These are phyloP conservation scores for Solanum medicagineum DNA, from an alignment of 257 asterid species.

Conservation along the genomic window DNA sequence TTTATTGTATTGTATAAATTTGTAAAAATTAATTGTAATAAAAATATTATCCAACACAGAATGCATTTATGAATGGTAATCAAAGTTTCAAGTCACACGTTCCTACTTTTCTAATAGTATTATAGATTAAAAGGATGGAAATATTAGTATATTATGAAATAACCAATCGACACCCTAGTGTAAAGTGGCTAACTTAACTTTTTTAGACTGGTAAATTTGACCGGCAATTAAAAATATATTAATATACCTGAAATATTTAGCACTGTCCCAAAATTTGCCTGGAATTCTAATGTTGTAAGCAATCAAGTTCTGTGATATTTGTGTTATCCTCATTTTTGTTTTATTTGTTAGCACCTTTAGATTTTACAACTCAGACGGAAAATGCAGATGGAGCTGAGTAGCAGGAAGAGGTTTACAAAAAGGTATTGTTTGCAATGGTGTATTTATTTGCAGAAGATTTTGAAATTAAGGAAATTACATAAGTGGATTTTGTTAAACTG, in stretches of 20 bases:
- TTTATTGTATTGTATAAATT: too few relatives aligned
- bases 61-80: too few relatives aligned
- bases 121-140: background rate
- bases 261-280: background rate
- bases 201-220: background rate
- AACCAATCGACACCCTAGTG: background rate
- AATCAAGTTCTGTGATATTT: background rate
- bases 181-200: background rate
- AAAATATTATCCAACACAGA: too few relatives aligned
- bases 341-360: slow-evolving; percentile 42
- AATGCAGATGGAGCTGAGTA: slow-evolving; percentile 54
- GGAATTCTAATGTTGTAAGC: background rate
- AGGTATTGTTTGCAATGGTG: slow-evolving; percentile 12
- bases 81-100: too few relatives aligned
- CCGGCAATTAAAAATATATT: too few relatives aligned
- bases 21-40: too few relatives aligned
- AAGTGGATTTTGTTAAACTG: background rate
- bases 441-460: background rate
- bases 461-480: background rate
- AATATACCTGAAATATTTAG: background rate
- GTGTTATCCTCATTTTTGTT: background rate
- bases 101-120: too few relatives aligned
- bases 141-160: background rate
- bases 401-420: slow-evolving; percentile 87
- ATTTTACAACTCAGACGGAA: slow-evolving; percentile 65